These are phyloP conservation scores for Nicotiana otophora DNA, from an alignment of 257 asterid genomes.

Conservation along the genomic window DNA sequence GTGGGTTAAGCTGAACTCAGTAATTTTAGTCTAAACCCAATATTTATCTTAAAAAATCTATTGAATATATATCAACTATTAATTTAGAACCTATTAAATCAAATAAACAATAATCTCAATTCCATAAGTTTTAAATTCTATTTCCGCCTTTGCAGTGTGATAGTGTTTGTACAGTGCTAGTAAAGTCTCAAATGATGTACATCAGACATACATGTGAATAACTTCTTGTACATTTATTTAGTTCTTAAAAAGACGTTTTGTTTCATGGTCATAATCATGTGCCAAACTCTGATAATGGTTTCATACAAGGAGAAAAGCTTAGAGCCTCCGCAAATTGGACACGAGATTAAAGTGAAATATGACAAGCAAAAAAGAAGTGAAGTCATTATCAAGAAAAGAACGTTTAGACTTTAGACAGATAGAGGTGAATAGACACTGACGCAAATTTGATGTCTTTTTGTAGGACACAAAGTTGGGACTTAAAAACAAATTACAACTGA, in stretches of 20 bases:
- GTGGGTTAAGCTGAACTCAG: too few relatives aligned
- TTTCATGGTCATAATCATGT: background rate
- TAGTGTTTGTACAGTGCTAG: background rate
- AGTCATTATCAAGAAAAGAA: conserved; percentile 8
- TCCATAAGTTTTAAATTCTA: too few relatives aligned
- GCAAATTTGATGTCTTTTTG: conserved; percentile 3
- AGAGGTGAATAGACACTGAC: background rate
- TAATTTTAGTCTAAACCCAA: too few relatives aligned
- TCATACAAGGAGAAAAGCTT: background rate
- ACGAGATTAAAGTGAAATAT: background rate
- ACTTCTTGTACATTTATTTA: background rate
- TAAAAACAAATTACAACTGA: background rate
- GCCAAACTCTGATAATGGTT: background rate
- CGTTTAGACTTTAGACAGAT: background rate
- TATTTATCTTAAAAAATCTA: too few relatives aligned
- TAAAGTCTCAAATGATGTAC: background rate
- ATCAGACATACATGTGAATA: background rate
- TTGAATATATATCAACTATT: too few relatives aligned
- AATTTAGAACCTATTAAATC: too few relatives aligned
- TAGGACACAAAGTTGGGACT: background rate
- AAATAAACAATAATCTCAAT: too few relatives aligned
- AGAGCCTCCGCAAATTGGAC: background rate
- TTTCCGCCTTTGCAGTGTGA: background rate
- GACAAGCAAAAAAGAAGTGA: background rate
- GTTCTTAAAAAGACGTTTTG: background rate